Evolutionary conservation across 441 rosid species (phyloP), one percentile per base, ranked within the genome.

Genomic region (Mallotus japonicus): DNA sequence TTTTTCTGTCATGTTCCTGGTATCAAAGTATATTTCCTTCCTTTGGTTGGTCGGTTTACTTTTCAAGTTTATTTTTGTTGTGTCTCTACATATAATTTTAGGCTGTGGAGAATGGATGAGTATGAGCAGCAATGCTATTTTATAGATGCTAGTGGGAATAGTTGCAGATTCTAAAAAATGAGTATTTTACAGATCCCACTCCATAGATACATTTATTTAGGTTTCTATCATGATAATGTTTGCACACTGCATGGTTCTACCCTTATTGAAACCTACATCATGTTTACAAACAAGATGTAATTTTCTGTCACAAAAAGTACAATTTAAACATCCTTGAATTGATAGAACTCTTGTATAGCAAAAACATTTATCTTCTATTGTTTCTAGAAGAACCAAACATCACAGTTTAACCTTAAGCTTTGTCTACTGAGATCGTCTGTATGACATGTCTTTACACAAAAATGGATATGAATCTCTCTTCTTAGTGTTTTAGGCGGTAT

Each of bases 1-100:
- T 93, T 93, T 87, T 93, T 93, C 78, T 93, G 98, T 79, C 98
- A 93, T 72, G 94, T 93, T 75, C 97, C 98, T 60, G 98, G 97
- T 78, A 83, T 93, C 86, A 93, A 93, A 84, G 97, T 89, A 88
- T 64, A 60, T 73, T 44, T 64, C 74, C 34, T 13, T 59, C 71
- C 61, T 65, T 57, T 49, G 12, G 46, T 20, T 7, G 40, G 32
- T 65, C 42, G 34, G 57, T 76, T 51, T 69, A 17, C 8, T 65
- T 40, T 51, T 75, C 67, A 22, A 13, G 32, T 28, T 28, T 28
- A 28, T 28, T 28, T 28, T 28, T 28, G 32, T 28, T 28, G 32
- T 28, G 32, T 28, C 32, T 28, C 32, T 28, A 28, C 2, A 28
- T 28, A 28, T 28, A 28, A 28, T 28, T 28, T 28, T 28, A 2